A percentile compares a stretch with the other conserved stretches of the same genome.
phyloP scores from a whole-genome alignment of 768 basidiomycete species.

The Erythrobasidium yunnanense region DNA sequence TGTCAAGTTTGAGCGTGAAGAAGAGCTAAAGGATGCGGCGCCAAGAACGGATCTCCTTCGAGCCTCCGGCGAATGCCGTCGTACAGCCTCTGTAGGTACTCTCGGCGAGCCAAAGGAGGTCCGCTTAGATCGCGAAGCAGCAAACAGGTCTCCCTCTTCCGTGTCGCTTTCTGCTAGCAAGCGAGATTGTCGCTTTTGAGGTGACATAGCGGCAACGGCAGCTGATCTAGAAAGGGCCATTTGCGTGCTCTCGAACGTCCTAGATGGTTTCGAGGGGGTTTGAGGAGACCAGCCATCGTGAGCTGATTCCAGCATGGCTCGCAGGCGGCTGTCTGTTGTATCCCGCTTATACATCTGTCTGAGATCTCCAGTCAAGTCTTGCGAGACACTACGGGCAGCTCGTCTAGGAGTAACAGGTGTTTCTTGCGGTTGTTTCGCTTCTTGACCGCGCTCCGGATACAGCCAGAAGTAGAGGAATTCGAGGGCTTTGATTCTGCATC shows the following conservation, averaged over 20 bases:
- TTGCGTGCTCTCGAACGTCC: conserved; percentile 19
- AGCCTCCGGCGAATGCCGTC: too few relatives aligned
- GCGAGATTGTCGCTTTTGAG: not conserved
- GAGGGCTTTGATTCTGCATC: conserved; percentile 25
- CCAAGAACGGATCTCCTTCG: too few relatives aligned
- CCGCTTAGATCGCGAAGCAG: too few relatives aligned
- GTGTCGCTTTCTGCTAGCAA: not conserved
- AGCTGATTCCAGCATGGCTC: conserved; percentile 14
- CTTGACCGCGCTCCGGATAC: conserved; percentile 8
- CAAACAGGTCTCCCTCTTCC: too few relatives aligned
- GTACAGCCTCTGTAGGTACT: too few relatives aligned
- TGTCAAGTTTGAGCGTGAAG: too few relatives aligned
- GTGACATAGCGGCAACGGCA: conserved; percentile 1
- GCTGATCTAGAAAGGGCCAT: not conserved
- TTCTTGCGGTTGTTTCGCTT: not conserved
- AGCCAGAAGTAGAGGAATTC: conserved; percentile 30
- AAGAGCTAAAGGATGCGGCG: too few relatives aligned
- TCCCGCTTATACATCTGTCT: too few relatives aligned
- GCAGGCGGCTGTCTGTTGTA: conserved; percentile 6
- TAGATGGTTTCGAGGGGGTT: conserved; percentile 16
- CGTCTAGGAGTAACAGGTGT: not conserved
- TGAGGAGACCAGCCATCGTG: conserved; percentile 14
- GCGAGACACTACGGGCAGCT: too few relatives aligned
- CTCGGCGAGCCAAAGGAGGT: too few relatives aligned
- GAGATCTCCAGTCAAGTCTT: too few relatives aligned